phyloP scores from a whole-genome alignment of 2,329 filamentous ascomycete genomes.

The Lasiodiplodia sp. region DNA sequence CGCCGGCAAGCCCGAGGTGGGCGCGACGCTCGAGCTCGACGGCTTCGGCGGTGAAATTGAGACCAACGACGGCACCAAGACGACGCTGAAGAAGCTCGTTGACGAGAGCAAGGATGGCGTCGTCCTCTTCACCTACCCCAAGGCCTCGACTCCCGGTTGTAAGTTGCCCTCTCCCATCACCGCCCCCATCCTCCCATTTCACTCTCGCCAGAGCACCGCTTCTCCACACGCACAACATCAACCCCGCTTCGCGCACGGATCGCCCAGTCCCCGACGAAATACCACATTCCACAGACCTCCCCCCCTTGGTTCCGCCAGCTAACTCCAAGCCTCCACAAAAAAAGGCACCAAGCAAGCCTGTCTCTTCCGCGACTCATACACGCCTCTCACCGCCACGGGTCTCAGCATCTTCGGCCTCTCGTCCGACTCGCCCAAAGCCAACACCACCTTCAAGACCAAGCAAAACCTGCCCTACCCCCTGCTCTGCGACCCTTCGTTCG shows the following conservation, averaged over 20 bases:
- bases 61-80: conserved; percentile 83
- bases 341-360: conserved; percentile 92
- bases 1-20: conserved; percentile 48
- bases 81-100: conserved; percentile 79
- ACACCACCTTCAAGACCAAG: conserved; percentile 91
- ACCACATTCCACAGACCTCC: not conserved
- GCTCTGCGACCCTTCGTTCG: conserved; percentile 79
- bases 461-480: conserved; percentile 88
- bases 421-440: conserved; percentile 85
- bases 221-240: conserved; percentile 2
- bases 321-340: conserved; percentile 46
- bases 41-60: conserved; percentile 74
- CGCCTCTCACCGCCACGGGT: conserved; percentile 76
- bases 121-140: conserved; percentile 94
- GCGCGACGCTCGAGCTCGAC: conserved; percentile 61
- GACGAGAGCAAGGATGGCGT: conserved; percentile 85
- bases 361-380: conserved; percentile 87
- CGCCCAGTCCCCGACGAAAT: not conserved
- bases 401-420: conserved; percentile 91
- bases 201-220: conserved; percentile 1
- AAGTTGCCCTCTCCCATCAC: conserved; percentile 54
- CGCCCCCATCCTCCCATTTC: not conserved
- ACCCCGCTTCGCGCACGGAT: conserved; percentile 11
- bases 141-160: conserved; percentile 94
- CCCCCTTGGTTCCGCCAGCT: not conserved